Base-by-base conservation (phyloP, 139 green algal genomes). In the Tetradesmus obliquus region DNA sequence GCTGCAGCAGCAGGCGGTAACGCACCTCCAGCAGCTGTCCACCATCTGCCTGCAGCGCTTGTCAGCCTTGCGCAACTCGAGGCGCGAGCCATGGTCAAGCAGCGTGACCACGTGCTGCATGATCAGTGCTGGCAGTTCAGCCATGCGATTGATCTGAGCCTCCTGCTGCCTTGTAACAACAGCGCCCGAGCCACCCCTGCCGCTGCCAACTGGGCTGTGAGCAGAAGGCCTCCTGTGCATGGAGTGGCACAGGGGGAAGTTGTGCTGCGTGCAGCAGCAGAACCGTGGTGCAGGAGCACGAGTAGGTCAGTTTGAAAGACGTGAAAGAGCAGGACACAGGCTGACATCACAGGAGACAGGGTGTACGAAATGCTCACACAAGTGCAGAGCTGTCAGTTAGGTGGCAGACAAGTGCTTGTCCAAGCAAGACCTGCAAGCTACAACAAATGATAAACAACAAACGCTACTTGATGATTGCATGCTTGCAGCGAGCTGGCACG, bases 41-140 rank as follows among this genome's bases (percentile, higher is more conserved):
- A 87, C 82, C 32, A 60, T 60, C 60, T 87, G 54, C 82, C 55
- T 87, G 55, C 82, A 87, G 1, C 60, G 82, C 55, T 87, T 53
- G 82, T 87, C 62, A 32, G 62, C 82, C 51, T 87, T 87, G 82
- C 82, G 55, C 82, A 87, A 55, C 82, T 87, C 82, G 17, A 87
- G 8, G 20, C 82, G 82, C n/a, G 66, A 76, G 66, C 66, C 66
- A 76, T 60, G 84, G 84, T 88, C 84, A 32, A 88, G 32, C 53
- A 55, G 12, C 20, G 17, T 7, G 22, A 79, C 57, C 3, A 88
- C 66, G 5, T 55, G 84, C 57, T 88, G 84, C 22, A 57, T 55
- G 32, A 79, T 32, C n/a, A 88, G 84, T 8, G n/a, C 20, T 32
- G 84, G 84, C 12, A 88, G 58, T 57, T 88, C 84, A 79, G 84